phyloP scores from a whole-genome alignment of 192 early-diverging fungal species.

The Rhizoclosmatium globosum region DNA sequence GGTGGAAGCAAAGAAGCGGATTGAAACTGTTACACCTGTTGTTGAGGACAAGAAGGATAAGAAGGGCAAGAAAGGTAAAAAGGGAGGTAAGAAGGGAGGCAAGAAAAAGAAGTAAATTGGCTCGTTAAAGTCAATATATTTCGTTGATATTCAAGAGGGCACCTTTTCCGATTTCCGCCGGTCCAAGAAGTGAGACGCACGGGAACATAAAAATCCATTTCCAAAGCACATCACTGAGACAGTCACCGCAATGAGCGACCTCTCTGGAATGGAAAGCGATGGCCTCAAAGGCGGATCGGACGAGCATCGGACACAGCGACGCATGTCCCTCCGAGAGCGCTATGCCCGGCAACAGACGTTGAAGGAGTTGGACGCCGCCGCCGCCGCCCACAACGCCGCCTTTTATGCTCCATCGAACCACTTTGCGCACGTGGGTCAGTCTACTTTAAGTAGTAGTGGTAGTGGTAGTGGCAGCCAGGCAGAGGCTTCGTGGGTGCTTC shows the following conservation, averaged over 20 bases:
- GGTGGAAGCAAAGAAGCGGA: slow-evolving; percentile 10
- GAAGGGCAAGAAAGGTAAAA: slow-evolving; percentile 6
- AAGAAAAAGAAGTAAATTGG: slow-evolving; percentile 5
- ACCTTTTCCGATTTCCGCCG: too few relatives aligned
- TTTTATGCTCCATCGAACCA: too few relatives aligned
- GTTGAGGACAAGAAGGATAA: background rate
- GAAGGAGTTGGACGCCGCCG: too few relatives aligned
- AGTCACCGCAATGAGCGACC: background rate
- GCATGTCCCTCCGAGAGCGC: background rate
- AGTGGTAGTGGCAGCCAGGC: background rate
- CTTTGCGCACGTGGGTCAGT: too few relatives aligned
- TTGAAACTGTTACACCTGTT: slow-evolving; percentile 1
- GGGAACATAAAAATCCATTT: background rate
- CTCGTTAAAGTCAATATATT: background rate
- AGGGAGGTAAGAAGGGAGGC: background rate
- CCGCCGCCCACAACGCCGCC: too few relatives aligned
- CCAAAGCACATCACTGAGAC: background rate
- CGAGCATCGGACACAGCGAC: background rate
- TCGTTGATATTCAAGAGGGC: too few relatives aligned
- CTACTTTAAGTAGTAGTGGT: too few relatives aligned
- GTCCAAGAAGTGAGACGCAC: too few relatives aligned
- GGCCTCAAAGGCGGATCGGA: background rate
- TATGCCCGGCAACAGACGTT: background rate
- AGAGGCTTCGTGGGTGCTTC: background rate
- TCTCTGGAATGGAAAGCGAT: slow-evolving; percentile 5